Conservation (phyloP, 768 basidiomycete genomes). For the Boletales sp. region DNA sequence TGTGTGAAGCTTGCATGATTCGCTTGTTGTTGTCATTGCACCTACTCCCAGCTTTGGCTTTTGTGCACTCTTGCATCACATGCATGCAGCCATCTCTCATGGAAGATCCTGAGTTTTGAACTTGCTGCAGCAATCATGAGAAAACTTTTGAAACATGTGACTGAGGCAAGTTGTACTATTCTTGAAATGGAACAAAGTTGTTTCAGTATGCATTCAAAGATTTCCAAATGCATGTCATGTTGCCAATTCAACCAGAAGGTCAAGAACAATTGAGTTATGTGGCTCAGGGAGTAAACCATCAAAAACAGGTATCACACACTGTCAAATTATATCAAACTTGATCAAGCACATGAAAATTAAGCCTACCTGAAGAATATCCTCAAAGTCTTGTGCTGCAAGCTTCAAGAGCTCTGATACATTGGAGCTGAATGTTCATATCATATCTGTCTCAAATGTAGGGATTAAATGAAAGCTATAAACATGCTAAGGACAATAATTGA, state of each 20-base stretch:
- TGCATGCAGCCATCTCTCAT: slow-evolving; percentile 24
- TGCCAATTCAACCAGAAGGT: slow-evolving; percentile 18
- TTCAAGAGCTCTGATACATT: slow-evolving; percentile 34
- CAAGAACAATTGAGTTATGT: slow-evolving; percentile 12
- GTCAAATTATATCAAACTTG: neutral
- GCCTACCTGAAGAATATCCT: slow-evolving; percentile 37
- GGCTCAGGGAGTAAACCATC: slow-evolving; percentile 25
- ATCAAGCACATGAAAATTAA: too few species aligned
- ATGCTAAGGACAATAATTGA: too few species aligned
- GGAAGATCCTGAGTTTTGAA: slow-evolving; percentile 32
- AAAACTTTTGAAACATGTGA: slow-evolving; percentile 18
- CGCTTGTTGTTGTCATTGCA: neutral
- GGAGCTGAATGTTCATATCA: slow-evolving; percentile 27
- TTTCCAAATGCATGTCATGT: slow-evolving; percentile 29
- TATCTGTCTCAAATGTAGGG: slow-evolving; percentile 31
- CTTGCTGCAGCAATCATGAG: slow-evolving; percentile 10
- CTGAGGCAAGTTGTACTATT: slow-evolving; percentile 24
- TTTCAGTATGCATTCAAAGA: slow-evolving; percentile 22
- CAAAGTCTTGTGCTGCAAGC: slow-evolving; percentile 36
- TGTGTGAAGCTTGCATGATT: neutral
- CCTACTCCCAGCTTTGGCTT: neutral
- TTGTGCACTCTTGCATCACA: neutral
- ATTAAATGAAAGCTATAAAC: slow-evolving; percentile 10
- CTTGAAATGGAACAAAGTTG: slow-evolving; percentile 17
- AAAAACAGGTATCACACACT: slow-evolving; percentile 35